Base-by-base conservation (phyloP, 352 stramenopile species). In the Phytophthora fragariae region DNA sequence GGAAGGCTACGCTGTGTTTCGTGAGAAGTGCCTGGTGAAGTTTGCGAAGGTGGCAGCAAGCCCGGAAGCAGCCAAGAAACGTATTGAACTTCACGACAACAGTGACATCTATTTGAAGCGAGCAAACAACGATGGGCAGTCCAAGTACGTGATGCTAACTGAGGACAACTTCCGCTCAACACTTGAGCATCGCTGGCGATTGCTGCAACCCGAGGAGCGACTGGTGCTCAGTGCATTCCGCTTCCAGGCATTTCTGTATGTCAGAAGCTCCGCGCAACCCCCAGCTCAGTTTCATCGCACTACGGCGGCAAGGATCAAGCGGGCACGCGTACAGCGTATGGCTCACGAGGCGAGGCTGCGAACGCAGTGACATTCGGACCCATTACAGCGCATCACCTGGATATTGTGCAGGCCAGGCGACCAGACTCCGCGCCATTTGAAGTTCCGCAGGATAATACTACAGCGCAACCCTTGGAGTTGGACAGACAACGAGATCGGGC, bases 1-100 rank as follows among this genome's bases (percentile, higher is more conserved):
- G 1, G 63, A 70, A 39, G 63, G 55, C 1, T 70, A 60, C 29
- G 31, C 41, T 15, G 55, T 64, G 15, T 70, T 65, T 14, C 19
- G n/a, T 1, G 54, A 70, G 33, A 65, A 65, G 44, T 60, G 55
- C 15, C 15, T 70, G 2, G 6, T 50, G 12, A 72, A 33, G 21
- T 72, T 52, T 33, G 11, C 47, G 9, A 47, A 21, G 14, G 3
- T 62, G 17, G n/a, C 12, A 37, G 21, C 55, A 27, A 64, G 41
- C 29, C 35, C 50, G 2, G 62, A 60, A 15, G 54, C 24, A 10
- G 10, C 10, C 33, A 50, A 39, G n/a, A 54, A 52, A 15, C 41
- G 8, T 2, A 19, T 69, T 15, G 31, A 59, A 12, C 41, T 52
- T 7, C 52, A 9, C 10, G 53, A 57, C 8, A 27, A 69, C 47